phyloP scores from a whole-genome alignment of 306 rosid species.

The Clitoria ternatea region DNA sequence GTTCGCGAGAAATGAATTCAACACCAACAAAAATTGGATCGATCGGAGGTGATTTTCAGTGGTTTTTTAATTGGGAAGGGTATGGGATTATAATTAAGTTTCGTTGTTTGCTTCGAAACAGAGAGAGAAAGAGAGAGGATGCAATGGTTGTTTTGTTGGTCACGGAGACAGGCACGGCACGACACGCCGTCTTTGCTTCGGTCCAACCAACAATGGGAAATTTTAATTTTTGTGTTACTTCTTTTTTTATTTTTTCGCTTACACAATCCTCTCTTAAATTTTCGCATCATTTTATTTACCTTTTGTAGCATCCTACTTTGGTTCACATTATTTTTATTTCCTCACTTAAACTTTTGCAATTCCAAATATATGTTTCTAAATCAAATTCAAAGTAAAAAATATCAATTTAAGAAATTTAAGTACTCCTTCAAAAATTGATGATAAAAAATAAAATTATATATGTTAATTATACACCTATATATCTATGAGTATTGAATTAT shows the following conservation, averaged over 20 bases:
- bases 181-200: slow-evolving; percentile 11
- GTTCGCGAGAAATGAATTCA: background rate
- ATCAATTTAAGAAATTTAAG: no score
- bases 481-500: no score
- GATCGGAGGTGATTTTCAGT: background rate
- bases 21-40: background rate
- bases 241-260: background rate
- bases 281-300: no score
- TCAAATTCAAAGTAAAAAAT: no score
- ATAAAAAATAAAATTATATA: no score
- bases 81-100: background rate
- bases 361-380: no score
- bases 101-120: background rate
- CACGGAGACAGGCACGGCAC: background rate
- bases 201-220: background rate
- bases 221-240: background rate
- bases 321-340: no score
- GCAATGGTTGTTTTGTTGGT: background rate
- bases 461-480: no score
- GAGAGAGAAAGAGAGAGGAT: background rate
- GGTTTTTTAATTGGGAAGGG: background rate
- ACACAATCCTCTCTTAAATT: background rate
- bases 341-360: no score
- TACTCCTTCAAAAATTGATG: no score
- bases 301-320: no score